Conservation (phyloP, 768 basidiomycete species). For the Antrodiella citrinella region DNA sequence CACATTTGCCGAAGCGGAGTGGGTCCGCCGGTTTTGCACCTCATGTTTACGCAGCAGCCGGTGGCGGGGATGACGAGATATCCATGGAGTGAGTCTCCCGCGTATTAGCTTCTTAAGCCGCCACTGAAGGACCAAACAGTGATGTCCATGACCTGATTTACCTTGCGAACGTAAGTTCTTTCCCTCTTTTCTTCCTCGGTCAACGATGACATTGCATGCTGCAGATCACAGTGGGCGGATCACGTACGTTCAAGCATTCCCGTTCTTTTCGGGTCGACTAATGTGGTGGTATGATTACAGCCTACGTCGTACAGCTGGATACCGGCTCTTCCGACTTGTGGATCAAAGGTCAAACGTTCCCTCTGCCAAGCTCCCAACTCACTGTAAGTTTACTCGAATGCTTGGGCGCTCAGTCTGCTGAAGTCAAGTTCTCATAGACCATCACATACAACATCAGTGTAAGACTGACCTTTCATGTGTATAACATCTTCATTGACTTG, state of each 20-base stretch:
- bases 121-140: conserved; percentile 27
- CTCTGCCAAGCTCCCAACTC: conserved; percentile 12
- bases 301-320: conserved; percentile 70
- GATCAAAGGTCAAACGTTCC: conserved; percentile 25
- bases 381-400: conserved; percentile 16
- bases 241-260: conserved; percentile 40
- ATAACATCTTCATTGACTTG: not conserved
- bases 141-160: conserved; percentile 74
- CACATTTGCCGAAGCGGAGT: conserved; percentile 28
- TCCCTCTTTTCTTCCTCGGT: not conserved
- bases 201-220: conserved; percentile 1
- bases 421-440: not conserved
- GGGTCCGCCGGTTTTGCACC: conserved; percentile 18
- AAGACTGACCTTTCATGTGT: conserved; percentile 15
- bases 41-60: conserved; percentile 23
- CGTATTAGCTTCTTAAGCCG: not conserved
- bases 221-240: conserved; percentile 61
- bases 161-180: conserved; percentile 56
- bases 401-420: too few relatives aligned
- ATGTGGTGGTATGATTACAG: conserved; percentile 33
- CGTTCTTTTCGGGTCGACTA: too few relatives aligned
- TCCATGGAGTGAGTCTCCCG: conserved; percentile 18
- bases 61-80: conserved; percentile 25
- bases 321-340: conserved; percentile 84
- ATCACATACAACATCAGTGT: conserved; percentile 59